Evolutionary conservation across 768 basidiomycete species (phyloP).

Genomic region (Suillus sp.): DNA sequence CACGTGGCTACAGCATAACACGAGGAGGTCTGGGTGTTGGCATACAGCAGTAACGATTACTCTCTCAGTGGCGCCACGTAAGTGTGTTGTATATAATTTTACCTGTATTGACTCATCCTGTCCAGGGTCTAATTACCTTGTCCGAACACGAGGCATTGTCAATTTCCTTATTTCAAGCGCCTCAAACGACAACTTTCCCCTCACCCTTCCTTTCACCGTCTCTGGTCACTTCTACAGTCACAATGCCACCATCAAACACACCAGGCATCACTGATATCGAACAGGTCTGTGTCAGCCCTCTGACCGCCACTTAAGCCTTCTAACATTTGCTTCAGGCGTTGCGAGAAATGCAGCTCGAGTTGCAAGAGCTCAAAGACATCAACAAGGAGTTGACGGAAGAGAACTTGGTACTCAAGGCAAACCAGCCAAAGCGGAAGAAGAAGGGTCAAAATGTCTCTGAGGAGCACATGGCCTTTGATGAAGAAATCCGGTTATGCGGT

Average conservation of each 20-base stretch:
- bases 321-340: neutral
- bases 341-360: neutral
- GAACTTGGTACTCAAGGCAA: constrained; percentile 7
- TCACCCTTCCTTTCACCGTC: neutral
- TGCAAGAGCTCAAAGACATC: neutral
- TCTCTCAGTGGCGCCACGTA: neutral
- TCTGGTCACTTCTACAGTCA: neutral
- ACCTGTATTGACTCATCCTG: neutral
- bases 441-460: constrained; percentile 1
- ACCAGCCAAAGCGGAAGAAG: constrained; percentile 9
- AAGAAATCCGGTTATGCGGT: constrained; percentile 1
- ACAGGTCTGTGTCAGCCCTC: neutral
- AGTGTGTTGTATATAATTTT: neutral
- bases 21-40: no score
- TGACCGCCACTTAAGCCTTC: neutral
- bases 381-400: constrained; percentile 13
- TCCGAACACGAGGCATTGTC: neutral
- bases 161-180: neutral
- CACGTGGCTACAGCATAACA: no score
- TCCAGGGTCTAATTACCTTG: neutral
- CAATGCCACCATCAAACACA: neutral
- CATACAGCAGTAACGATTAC: neutral
- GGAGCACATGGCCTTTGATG: neutral
- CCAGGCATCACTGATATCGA: constrained; percentile 21
- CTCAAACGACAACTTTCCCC: neutral